These are phyloP conservation scores for Rutstroemia sp. DNA, from an alignment of 2,329 filamentous ascomycete genomes.

Conservation along the genomic window DNA sequence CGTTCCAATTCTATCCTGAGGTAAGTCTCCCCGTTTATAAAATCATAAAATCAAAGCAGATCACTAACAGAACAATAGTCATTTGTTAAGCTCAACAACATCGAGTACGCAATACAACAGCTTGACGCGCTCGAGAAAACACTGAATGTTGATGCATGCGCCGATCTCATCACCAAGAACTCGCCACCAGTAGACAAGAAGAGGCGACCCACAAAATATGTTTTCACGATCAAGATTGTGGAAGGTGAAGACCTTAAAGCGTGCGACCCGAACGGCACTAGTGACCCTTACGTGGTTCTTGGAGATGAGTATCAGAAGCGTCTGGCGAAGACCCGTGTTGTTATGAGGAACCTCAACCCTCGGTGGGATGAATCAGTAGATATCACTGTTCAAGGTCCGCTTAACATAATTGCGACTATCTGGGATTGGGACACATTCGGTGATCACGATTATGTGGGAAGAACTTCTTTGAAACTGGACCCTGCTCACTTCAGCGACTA, in stretches of 20 bases:
- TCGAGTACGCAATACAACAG: slow-evolving; percentile 89
- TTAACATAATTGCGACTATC: slow-evolving; percentile 93
- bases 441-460: slow-evolving; percentile 93
- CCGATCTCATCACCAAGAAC: slow-evolving; percentile 68
- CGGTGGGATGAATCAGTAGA: slow-evolving; percentile 97
- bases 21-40: slow-evolving; percentile 39
- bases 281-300: slow-evolving; percentile 94
- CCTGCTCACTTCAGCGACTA: slow-evolving; percentile 97
- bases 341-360: slow-evolving; percentile 84
- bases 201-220: slow-evolving; percentile 75
- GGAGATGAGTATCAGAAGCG: slow-evolving; percentile 97
- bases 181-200: slow-evolving; percentile 59
- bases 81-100: slow-evolving; percentile 95
- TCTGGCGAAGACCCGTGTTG: slow-evolving; percentile 85
- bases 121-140: slow-evolving; percentile 83
- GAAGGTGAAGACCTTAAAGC: slow-evolving; percentile 96
- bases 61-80: slow-evolving; percentile 50
- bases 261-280: slow-evolving; percentile 90
- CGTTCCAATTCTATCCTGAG: slow-evolving; percentile 93
- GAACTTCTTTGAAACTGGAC: slow-evolving; percentile 96
- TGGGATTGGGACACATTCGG: slow-evolving; percentile 98
- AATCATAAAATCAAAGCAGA: neutral
- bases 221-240: slow-evolving; percentile 98
- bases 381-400: slow-evolving; percentile 81
- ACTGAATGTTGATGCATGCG: slow-evolving; percentile 88